phyloP scores from a whole-genome alignment of 495 filamentous ascomycete species.

The Jackrogersella minutella region DNA sequence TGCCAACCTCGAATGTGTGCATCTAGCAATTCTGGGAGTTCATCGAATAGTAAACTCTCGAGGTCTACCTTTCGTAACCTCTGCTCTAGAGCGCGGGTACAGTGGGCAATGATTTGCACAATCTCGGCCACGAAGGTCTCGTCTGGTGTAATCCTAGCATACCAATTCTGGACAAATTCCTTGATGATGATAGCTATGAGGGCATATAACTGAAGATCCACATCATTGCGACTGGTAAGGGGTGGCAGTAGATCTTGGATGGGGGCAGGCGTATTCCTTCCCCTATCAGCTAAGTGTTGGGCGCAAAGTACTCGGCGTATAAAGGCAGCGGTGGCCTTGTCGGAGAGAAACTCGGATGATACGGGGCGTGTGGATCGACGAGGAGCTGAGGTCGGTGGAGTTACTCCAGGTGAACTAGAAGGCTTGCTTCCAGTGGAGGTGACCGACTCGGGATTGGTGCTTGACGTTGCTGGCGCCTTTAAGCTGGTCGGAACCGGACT shows the following conservation, averaged over 20 bases:
- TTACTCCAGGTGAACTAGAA: slow-evolving; percentile 17
- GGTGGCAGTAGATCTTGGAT: slow-evolving; percentile 86
- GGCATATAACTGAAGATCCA: slow-evolving; percentile 92
- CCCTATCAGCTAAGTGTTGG: slow-evolving; percentile 57
- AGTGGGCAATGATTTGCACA: slow-evolving; percentile 87
- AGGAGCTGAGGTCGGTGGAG: slow-evolving; percentile 29
- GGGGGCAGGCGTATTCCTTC: slow-evolving; percentile 48
- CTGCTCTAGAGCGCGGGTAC: slow-evolving; percentile 85
- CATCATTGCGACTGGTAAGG: slow-evolving; percentile 88
- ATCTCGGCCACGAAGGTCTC: slow-evolving; percentile 86
- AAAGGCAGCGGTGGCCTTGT: slow-evolving; percentile 59
- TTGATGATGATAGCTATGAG: slow-evolving; percentile 86
- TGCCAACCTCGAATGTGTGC: slow-evolving; percentile 79
- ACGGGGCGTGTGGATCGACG: slow-evolving; percentile 45
- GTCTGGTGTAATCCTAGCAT: slow-evolving; percentile 89
- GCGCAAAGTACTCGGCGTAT: slow-evolving; percentile 61
- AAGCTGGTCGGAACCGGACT: slow-evolving; percentile 36
- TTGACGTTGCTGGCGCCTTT: slow-evolving; percentile 40
- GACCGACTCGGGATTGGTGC: slow-evolving; percentile 39
- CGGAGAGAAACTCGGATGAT: slow-evolving; percentile 55
- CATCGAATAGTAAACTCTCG: slow-evolving; percentile 83
- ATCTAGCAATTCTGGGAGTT: slow-evolving; percentile 83
- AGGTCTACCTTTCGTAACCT: slow-evolving; percentile 82
- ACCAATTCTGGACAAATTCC: slow-evolving; percentile 93
- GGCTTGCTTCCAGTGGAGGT: slow-evolving; percentile 29